These are phyloP conservation scores for Penicillium lividum DNA, from an alignment of 495 filamentous ascomycete genomes.

Conservation along the genomic window DNA sequence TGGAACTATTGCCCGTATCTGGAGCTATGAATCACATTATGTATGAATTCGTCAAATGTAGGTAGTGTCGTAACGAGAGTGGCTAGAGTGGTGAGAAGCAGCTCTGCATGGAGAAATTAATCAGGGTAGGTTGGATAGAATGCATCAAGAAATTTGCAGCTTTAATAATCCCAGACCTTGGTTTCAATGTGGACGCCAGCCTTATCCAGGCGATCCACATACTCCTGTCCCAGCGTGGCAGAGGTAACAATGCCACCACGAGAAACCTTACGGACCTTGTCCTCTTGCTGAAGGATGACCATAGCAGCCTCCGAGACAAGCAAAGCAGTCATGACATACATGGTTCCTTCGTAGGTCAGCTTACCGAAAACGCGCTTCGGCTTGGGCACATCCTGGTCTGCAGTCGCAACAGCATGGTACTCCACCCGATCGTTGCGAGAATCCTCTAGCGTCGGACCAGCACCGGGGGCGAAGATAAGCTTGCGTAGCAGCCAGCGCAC, in stretches of 20 bases:
- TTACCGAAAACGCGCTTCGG: slow-evolving; percentile 58
- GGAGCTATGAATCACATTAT: background rate
- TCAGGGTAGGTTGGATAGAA: background rate
- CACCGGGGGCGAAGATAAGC: slow-evolving; percentile 64
- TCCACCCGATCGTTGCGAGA: slow-evolving; percentile 59
- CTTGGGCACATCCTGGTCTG: slow-evolving; percentile 49
- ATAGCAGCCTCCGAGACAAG: slow-evolving; percentile 70
- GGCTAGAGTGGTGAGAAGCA: background rate
- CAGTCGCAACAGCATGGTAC: slow-evolving; percentile 64
- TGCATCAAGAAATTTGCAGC: background rate
- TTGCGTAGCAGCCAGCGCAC: slow-evolving; percentile 54
- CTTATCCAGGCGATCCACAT: slow-evolving; percentile 66
- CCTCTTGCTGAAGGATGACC: slow-evolving; percentile 64
- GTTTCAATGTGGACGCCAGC: slow-evolving; percentile 65
- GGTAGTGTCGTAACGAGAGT: background rate
- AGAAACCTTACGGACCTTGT: slow-evolving; percentile 55
- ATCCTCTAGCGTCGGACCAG: slow-evolving; percentile 62
- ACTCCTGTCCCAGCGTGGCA: slow-evolving; percentile 78
- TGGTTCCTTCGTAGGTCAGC: slow-evolving; percentile 58
- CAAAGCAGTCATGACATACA: slow-evolving; percentile 71
- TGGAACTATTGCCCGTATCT: background rate
- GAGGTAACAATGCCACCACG: slow-evolving; percentile 76
- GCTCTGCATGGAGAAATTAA: background rate
- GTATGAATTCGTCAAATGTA: background rate
- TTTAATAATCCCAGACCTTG: slow-evolving; percentile 37